Evolutionary conservation across 768 basidiomycete genomes (phyloP), one percentile per base, ranked within the genome.

Genomic region (Leccinum fibrillosum): DNA sequence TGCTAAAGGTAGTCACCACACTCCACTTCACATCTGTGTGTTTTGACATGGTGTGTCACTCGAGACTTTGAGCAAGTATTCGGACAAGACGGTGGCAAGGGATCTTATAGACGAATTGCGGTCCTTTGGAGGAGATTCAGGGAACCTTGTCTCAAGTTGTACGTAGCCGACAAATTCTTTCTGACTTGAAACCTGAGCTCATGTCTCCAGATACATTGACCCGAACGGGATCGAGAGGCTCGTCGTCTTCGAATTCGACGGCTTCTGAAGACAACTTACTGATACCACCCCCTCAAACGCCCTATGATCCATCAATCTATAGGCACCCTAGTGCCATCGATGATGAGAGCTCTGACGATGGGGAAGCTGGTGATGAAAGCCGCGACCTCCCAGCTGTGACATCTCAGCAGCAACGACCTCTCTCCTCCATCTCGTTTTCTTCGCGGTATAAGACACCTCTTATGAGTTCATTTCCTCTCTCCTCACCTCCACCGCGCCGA

Each of bases 401-500:
- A 48, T 75, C 77, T 56, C 69, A 71, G 30, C 70, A 64, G 49
- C 63, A 62, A 19, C 83, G 91, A 21, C 88, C 92, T 4, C 81
- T 82, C 21, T 93, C 91, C n/a, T 88, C 92, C 17, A 19, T 61
- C 17, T 69, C 67, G 32, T 69, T 86, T 50, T 92, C 92, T 2
- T 86, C 89, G 2, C 82, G 86, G 49, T 92, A 93, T 68, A 89
- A 86, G 54, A 92, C 91, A 30, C 92, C 91, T 7, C 78, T 86
- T 67, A 80, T 82, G 13, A 80, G 83, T 39, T 86, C 88, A 15
- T 71, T 83, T 11, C 77, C 82, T 17, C 75, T 85, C 66, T 83
- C 86, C 4, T 78, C 84, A 6, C 80, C 84, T 25, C 80, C 81
- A 44, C 59, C 74, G 17, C 76, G 73, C 2, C 77, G 76, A 23